Conservation (phyloP, 768 basidiomycete species). For the Tephrocybe sp. region DNA sequence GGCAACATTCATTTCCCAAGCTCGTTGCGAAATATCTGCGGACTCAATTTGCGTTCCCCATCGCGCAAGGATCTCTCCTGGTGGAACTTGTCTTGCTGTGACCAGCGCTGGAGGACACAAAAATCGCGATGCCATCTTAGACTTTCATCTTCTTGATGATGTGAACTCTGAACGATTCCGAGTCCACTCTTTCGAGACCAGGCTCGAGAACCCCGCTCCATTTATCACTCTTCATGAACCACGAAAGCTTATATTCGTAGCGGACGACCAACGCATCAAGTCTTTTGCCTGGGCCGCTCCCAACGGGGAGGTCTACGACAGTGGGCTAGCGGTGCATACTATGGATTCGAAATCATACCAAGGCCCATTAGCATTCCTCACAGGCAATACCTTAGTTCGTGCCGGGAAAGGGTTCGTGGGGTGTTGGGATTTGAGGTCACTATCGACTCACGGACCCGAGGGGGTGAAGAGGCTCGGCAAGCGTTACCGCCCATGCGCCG, state of each 20-base stretch:
- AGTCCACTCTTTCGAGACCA: conserved; percentile 26
- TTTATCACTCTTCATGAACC: conserved; percentile 27
- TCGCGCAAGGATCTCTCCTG: conserved; percentile 18
- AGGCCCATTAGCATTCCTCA: conserved; percentile 31
- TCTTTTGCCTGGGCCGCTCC: conserved; percentile 31
- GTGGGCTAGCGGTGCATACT: conserved; percentile 28
- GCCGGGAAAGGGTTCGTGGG: too few species aligned
- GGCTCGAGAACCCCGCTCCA: conserved; percentile 21
- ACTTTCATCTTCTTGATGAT: too few species aligned
- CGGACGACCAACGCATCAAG: conserved; percentile 33
- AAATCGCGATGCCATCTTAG: conserved; percentile 9
- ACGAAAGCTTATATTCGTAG: conserved; percentile 35
- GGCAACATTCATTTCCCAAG: conserved; percentile 22
- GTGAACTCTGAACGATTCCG: too few species aligned
- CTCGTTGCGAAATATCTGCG: conserved; percentile 25
- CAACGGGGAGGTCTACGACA: neutral
- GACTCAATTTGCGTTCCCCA: conserved; percentile 18
- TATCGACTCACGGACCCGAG: too few species aligned
- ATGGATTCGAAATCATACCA: conserved; percentile 19
- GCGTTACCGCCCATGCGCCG: too few species aligned
- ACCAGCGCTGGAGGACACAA: conserved; percentile 30
- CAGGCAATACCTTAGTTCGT: neutral
- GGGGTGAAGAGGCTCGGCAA: too few species aligned
- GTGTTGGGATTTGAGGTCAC: too few species aligned
- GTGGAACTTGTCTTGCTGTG: conserved; percentile 24